A percentile compares a stretch with the other conserved stretches of the same genome.
These are phyloP conservation scores for Calonectria naviculata DNA, from an alignment of 2,329 filamentous ascomycete genomes.

Conservation along the genomic window DNA sequence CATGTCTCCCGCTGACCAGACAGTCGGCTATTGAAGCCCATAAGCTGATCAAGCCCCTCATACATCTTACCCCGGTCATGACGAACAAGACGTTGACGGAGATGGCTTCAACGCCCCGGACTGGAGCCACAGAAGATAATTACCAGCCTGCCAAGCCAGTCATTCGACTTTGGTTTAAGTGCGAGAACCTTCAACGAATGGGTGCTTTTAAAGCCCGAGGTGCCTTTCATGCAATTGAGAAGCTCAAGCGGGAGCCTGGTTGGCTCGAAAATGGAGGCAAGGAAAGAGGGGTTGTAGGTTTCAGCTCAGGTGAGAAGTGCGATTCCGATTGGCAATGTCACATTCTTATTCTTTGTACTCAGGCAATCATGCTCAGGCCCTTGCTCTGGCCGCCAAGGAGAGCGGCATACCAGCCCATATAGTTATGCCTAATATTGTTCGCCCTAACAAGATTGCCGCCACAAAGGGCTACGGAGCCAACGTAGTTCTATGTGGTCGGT, in stretches of 20 bases:
- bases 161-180: constrained; percentile 88
- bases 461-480: constrained; percentile 65
- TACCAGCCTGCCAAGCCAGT: constrained; percentile 72
- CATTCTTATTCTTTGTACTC: not conserved
- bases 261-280: not conserved
- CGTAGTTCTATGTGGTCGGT: too few species aligned
- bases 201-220: constrained; percentile 94
- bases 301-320: constrained; percentile 58
- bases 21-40: constrained; percentile 79
- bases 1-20: constrained; percentile 75
- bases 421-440: constrained; percentile 88
- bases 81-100: constrained; percentile 80
- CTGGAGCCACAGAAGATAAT: constrained; percentile 57
- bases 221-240: constrained; percentile 85
- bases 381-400: constrained; percentile 85
- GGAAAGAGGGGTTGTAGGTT: not conserved
- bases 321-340: constrained; percentile 69
- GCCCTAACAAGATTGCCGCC: constrained; percentile 85
- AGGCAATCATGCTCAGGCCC: constrained; percentile 96
- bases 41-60: constrained; percentile 75
- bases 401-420: constrained; percentile 84
- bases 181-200: constrained; percentile 90
- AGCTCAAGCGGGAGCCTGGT: constrained; percentile 54
- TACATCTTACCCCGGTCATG: constrained; percentile 86
- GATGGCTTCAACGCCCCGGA: constrained; percentile 79